These are phyloP conservation scores for Ophiostoma angusticollis DNA, from an alignment of 2,329 filamentous ascomycete species.

Conservation along the genomic window DNA sequence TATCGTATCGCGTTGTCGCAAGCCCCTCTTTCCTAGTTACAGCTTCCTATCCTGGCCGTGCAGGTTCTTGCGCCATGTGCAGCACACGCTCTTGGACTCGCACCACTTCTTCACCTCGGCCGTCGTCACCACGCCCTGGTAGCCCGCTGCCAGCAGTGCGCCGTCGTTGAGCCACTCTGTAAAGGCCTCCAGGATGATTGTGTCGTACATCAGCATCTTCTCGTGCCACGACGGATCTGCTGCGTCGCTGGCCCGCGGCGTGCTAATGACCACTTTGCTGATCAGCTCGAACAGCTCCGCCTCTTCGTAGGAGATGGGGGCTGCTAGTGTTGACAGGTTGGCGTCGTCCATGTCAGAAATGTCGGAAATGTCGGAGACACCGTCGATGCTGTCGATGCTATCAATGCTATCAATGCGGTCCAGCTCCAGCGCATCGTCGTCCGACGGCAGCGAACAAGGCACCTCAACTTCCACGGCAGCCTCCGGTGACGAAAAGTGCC, in stretches of 20 bases:
- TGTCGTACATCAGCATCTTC: conserved; percentile 88
- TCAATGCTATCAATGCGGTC: not conserved
- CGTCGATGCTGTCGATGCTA: conserved; percentile 33
- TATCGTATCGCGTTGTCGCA: not conserved
- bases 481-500: conserved; percentile 30
- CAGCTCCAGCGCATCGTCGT: not conserved
- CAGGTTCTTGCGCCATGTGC: conserved; percentile 52
- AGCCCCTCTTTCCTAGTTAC: no score
- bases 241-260: conserved; percentile 36
- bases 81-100: conserved; percentile 74
- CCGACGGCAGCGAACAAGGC: not conserved
- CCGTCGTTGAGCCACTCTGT: conserved; percentile 70
- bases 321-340: conserved; percentile 28
- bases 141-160: conserved; percentile 47
- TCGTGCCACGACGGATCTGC: conserved; percentile 64
- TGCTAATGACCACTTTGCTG: conserved; percentile 38
- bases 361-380: conserved; percentile 6
- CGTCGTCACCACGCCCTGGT: conserved; percentile 50
- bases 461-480: no score
- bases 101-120: conserved; percentile 78
- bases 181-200: conserved; percentile 77
- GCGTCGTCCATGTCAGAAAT: not conserved
- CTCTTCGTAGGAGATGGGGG: conserved; percentile 28
- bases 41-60: conserved; percentile 42
- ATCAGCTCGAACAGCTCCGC: conserved; percentile 37